A percentile compares a stretch with the other conserved stretches of the same genome.
phyloP scores from a whole-genome alignment of 352 stramenopile genomes.

The Detonula confervacea region DNA sequence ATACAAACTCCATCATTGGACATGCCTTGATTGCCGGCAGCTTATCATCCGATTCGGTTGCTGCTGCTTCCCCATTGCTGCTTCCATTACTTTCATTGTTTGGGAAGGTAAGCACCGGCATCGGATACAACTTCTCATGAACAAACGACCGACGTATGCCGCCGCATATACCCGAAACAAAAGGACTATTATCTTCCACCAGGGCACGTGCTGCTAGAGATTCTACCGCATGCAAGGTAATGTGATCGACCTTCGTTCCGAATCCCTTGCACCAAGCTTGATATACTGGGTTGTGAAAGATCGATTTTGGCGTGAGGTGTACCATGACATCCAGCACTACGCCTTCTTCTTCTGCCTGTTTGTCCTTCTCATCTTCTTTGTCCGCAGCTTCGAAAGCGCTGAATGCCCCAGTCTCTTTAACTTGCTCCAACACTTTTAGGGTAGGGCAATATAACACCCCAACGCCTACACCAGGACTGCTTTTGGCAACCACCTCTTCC shows the following conservation, averaged over 20 bases:
- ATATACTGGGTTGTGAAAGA: slow-evolving; percentile 46
- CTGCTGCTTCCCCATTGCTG: not conserved
- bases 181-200: slow-evolving; percentile 49
- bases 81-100: slow-evolving; percentile 1
- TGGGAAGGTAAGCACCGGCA: slow-evolving; percentile 10
- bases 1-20: slow-evolving; percentile 68
- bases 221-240: slow-evolving; percentile 42
- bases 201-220: slow-evolving; percentile 25
- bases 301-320: slow-evolving; percentile 51
- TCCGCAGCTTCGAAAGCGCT: slow-evolving; percentile 10
- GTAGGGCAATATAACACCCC: slow-evolving; percentile 74
- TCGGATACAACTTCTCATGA: slow-evolving; percentile 57
- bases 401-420: slow-evolving; percentile 35
- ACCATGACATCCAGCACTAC: slow-evolving; percentile 52
- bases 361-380: slow-evolving; percentile 9
- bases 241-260: slow-evolving; percentile 44
- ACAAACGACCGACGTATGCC: slow-evolving; percentile 53
- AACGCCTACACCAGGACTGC: slow-evolving; percentile 60
- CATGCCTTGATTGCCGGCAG: slow-evolving; percentile 36
- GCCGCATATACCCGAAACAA: slow-evolving; percentile 53
- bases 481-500: slow-evolving; percentile 83
- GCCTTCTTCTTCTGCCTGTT: slow-evolving; percentile 10
- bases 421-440: slow-evolving; percentile 41
- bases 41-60: not conserved
- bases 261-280: slow-evolving; percentile 56